Base-by-base conservation (phyloP, 108 stramenopile genomes). In the Cylindrotheca fusiformis region DNA sequence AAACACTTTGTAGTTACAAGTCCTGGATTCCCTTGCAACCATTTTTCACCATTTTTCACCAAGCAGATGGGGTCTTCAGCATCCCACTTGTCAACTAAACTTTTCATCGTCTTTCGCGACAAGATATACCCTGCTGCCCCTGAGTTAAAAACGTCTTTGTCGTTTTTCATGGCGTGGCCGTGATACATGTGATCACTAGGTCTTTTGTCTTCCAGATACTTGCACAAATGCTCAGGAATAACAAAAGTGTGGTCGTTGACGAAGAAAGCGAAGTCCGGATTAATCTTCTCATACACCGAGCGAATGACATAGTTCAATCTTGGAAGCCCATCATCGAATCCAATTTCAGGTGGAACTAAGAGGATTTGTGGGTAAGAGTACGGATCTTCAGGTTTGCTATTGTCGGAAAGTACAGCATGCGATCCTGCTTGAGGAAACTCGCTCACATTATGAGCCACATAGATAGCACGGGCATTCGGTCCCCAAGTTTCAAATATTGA, bases 241-340 rank as follows among this genome's bases (percentile, higher is more conserved):
- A 95, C 88, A 75, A 81, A 91, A 14, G 94, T 92, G 60, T 95
- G 94, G 76, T 95, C 94, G 74, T 95, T 95, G 50, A 88, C 88
- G 63, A 95, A 90, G 68, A 92, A 95, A 19, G 79, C 88, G 75
- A 90, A 95, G 63, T 90, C 90, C 8, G 93, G 89, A 73, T 90
- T 74, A 52, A 86, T 60, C 33, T 77, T 65, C 45, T 77, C 70
- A 52, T 68, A 60, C 18, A 90, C 75, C 33, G 63, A 62, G 54
- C 75, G 66, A 52, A 95, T 88, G 28, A 88, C 88, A 69, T 90
- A 67, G 36, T 78, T 65, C 62, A 95, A 64, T 32, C 93, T 77
- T 8, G 74, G 71, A 6, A 90, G 67, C 4, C 90, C 94, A 67
- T 85, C 71, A 20, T 88, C 87, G 22, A 68, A 56, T 10, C 63